A percentile compares a stretch with the other conserved stretches of the same genome.
Conservation (phyloP, 2,329 filamentous ascomycete species). For the Elsinoe perseae region DNA sequence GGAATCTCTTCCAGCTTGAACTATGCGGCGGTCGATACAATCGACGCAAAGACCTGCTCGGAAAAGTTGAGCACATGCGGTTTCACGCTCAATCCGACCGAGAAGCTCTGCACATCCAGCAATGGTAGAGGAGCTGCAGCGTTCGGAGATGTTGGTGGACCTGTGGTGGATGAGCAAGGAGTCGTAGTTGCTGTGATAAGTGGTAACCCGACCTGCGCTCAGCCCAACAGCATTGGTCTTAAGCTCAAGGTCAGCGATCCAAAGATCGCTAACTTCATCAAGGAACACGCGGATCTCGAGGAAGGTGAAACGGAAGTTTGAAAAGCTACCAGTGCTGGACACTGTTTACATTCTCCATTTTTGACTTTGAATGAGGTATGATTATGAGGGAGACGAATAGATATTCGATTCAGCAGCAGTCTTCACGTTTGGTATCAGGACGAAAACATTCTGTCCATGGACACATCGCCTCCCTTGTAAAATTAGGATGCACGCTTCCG, state of each 20-base stretch:
- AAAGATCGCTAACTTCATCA: constrained; percentile 12
- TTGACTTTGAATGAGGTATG: neutral
- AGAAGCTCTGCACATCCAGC: constrained; percentile 13
- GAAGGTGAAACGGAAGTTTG: neutral
- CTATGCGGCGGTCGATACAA: neutral
- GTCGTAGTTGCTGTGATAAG: constrained; percentile 13
- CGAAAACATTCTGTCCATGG: neutral
- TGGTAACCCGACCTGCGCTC: constrained; percentile 16
- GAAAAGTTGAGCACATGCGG: constrained; percentile 8
- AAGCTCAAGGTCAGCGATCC: constrained; percentile 4
- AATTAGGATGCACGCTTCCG: neutral
- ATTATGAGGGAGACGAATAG: neutral
- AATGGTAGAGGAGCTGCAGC: neutral
- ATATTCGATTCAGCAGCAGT: constrained; percentile 2
- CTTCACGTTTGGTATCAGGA: neutral
- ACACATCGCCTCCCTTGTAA: too few species aligned
- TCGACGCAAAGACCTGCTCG: neutral
- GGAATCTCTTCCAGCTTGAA: neutral
- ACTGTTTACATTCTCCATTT: neutral
- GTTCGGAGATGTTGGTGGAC: constrained; percentile 17
- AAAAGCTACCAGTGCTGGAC: neutral
- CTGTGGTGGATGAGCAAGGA: constrained; percentile 14
- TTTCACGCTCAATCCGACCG: constrained; percentile 2
- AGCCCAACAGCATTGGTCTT: constrained; percentile 3
- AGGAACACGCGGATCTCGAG: neutral